Percentiles rank a stretch among this genome's conserved stretches.
Evolutionary conservation across 345 rosid genomes (phyloP).

Genomic region (Rhodamnia argentea): DNA sequence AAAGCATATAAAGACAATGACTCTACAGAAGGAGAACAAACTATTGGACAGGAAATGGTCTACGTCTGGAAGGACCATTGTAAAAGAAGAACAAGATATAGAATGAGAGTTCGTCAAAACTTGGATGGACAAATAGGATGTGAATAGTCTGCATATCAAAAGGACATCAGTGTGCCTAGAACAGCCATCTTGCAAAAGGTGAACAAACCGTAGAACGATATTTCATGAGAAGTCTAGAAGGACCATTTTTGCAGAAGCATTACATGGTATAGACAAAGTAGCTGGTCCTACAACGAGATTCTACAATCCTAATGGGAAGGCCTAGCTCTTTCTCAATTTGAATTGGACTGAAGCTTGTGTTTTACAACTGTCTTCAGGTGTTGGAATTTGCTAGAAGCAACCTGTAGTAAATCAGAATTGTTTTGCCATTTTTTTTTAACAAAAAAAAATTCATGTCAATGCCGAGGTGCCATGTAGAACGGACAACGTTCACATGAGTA

Average conservation of each 20-base stretch:
- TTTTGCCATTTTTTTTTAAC: background rate
- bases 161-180: no score
- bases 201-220: no score
- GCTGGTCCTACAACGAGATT: background rate
- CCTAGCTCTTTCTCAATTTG: background rate
- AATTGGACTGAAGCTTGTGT: background rate
- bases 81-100: no score
- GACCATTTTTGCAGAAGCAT: no score
- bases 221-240: no score
- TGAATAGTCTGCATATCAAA: no score
- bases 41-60: background rate
- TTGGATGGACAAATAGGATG: no score
- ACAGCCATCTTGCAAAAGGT: no score
- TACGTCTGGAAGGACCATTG: no score
- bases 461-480: no score
- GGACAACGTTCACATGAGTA: no score
- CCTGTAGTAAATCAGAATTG: background rate
- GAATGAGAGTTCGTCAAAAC: no score
- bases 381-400: background rate
- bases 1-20: background rate
- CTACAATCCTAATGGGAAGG: background rate
- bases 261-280: background rate
- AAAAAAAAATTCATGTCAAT: background rate
- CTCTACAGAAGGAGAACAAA: background rate
- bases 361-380: background rate